phyloP scores from a whole-genome alignment of 225 moss, liverwort and hornwort genomes.

The Bryoerythrophyllum caledonicum region DNA sequence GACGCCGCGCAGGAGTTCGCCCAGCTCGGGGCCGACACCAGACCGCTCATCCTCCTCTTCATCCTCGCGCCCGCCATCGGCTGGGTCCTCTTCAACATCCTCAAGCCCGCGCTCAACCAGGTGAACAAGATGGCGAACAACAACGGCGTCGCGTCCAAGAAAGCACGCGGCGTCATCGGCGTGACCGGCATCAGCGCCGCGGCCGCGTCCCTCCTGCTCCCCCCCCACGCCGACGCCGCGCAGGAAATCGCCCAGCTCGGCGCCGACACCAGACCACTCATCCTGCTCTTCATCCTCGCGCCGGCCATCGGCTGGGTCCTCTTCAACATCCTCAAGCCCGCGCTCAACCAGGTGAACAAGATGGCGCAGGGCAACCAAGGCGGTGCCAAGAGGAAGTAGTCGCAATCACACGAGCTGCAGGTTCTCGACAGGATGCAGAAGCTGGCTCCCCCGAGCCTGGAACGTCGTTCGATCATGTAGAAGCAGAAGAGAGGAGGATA shows the following conservation, averaged over 20 bases:
- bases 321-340: constrained; percentile 79
- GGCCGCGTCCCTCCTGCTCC: constrained; percentile 29
- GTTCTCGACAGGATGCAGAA: constrained; percentile 51
- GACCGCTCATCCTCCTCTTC: constrained; percentile 62
- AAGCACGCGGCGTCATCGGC: constrained; percentile 39
- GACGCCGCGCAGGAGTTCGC: constrained; percentile 70
- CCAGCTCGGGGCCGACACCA: constrained; percentile 69
- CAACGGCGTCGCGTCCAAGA: not conserved
- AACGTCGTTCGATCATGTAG: constrained; percentile 23
- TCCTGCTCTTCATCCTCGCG: constrained; percentile 65
- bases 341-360: constrained; percentile 79
- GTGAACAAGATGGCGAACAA: constrained; percentile 57
- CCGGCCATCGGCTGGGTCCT: constrained; percentile 94
- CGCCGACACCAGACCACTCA: constrained; percentile 68
- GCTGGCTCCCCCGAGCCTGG: not conserved
- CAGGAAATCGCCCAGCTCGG: constrained; percentile 70
- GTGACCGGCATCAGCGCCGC: constrained; percentile 49
- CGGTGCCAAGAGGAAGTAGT: constrained; percentile 34
- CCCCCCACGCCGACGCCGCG: constrained; percentile 58
- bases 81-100: constrained; percentile 91
- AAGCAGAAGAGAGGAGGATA: constrained; percentile 1
- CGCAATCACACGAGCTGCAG: constrained; percentile 30
- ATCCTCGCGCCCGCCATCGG: constrained; percentile 81
- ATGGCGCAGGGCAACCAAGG: constrained; percentile 33
- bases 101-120: constrained; percentile 83